Percentiles rank a stretch among this genome's conserved stretches.
Conservation (phyloP, 129 eudicot species). For the Ambrosia trifida region DNA sequence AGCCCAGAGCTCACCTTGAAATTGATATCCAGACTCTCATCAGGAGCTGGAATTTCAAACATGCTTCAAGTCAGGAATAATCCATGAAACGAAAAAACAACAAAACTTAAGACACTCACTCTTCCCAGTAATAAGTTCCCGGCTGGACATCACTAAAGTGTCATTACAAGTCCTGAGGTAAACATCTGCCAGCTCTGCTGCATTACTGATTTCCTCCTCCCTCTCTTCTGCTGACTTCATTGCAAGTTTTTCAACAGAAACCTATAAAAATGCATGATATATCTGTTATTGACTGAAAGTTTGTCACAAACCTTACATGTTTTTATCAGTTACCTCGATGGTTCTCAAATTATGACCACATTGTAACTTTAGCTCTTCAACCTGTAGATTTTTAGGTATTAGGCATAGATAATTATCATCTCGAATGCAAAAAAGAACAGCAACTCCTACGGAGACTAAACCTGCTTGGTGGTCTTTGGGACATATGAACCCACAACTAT, state of each 20-base stretch:
- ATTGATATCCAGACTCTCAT: slow-evolving; percentile 92
- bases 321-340: slow-evolving; percentile 64
- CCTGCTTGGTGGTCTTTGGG: slow-evolving; percentile 99
- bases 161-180: slow-evolving; percentile 66
- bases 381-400: slow-evolving; percentile 43
- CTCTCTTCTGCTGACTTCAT: slow-evolving; percentile 85
- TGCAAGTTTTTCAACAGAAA: slow-evolving; percentile 87
- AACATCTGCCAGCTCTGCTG: slow-evolving; percentile 85
- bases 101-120: slow-evolving; percentile 48
- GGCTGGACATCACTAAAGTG: slow-evolving; percentile 87
- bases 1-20: slow-evolving; percentile 95
- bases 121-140: slow-evolving; percentile 83
- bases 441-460: slow-evolving; percentile 20
- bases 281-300: not conserved
- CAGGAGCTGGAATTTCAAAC: slow-evolving; percentile 64
- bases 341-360: slow-evolving; percentile 51
- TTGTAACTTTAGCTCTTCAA: slow-evolving; percentile 77
- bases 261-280: slow-evolving; percentile 38
- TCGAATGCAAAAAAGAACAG: slow-evolving; percentile 1
- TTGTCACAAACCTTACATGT: not conserved
- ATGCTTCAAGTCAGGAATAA: slow-evolving; percentile 20
- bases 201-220: slow-evolving; percentile 72
- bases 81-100: not conserved
- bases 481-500: slow-evolving; percentile 97
- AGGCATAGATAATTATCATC: not conserved